These are phyloP conservation scores for Platanthera zijinensis DNA, from an alignment of 106 monocot genomes.

Conservation along the genomic window DNA sequence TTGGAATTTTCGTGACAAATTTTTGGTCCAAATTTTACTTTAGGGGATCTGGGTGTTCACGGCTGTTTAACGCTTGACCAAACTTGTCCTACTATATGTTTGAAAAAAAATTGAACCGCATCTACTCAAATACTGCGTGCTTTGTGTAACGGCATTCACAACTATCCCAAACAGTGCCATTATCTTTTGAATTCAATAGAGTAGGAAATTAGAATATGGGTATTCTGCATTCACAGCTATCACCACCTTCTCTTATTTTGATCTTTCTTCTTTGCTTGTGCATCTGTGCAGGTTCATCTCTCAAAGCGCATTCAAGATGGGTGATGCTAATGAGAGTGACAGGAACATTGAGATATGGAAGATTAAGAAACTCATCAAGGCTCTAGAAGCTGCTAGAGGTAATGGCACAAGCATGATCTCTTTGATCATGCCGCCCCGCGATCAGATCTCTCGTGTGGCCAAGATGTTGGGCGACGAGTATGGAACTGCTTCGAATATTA, in stretches of 20 bases:
- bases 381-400: slow-evolving; percentile 19
- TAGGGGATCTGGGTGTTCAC: too few relatives aligned
- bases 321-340: slow-evolving; percentile 17
- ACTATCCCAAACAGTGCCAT: too few relatives aligned
- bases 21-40: too few relatives aligned
- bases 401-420: slow-evolving; percentile 29
- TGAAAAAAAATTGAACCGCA: too few relatives aligned
- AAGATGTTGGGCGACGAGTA: slow-evolving; percentile 25
- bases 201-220: too few relatives aligned
- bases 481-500: slow-evolving; percentile 26
- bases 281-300: slow-evolving; percentile 4
- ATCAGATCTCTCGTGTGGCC: slow-evolving; percentile 20
- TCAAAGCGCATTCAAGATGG: background rate
- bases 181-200: too few relatives aligned
- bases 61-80: too few relatives aligned
- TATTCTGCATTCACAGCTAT: too few relatives aligned
- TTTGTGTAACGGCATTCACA: too few relatives aligned
- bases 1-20: too few relatives aligned
- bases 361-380: slow-evolving; percentile 19
- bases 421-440: slow-evolving; percentile 16
- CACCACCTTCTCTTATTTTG: background rate
- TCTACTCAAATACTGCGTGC: too few relatives aligned
- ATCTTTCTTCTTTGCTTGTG: background rate
- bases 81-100: too few relatives aligned
- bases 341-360: slow-evolving; percentile 24